These are phyloP conservation scores for Vigna reflexopilosa DNA, from an alignment of 306 rosid genomes.

Conservation along the genomic window DNA sequence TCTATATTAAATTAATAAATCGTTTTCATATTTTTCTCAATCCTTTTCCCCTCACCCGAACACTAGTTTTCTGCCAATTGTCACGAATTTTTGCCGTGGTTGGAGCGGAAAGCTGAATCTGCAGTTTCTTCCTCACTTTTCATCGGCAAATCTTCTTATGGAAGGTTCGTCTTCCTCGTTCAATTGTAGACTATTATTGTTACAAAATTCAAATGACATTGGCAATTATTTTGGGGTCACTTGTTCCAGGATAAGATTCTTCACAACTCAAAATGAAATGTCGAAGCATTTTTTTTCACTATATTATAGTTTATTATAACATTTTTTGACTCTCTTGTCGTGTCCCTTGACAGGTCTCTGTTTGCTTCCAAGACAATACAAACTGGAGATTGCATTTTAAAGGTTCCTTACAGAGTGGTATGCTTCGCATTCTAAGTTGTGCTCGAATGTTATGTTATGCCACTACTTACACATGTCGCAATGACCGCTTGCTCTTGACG, in stretches of 20 bases:
- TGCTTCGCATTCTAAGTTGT: slow-evolving; percentile 9
- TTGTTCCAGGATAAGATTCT: slow-evolving; percentile 14
- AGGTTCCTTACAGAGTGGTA: slow-evolving; percentile 82
- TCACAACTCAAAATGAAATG: background rate
- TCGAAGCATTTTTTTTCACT: background rate
- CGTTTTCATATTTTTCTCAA: background rate
- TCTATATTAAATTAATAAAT: background rate
- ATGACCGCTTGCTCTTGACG: slow-evolving; percentile 9
- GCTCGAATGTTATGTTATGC: background rate
- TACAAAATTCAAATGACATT: background rate
- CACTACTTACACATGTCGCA: background rate
- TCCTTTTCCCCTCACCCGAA: background rate
- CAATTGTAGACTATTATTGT: background rate
- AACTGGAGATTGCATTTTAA: slow-evolving; percentile 68
- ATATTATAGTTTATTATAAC: background rate
- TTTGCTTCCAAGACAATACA: slow-evolving; percentile 68
- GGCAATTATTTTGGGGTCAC: background rate
- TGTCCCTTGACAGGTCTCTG: slow-evolving; percentile 53
- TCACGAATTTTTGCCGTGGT: slow-evolving; percentile 69
- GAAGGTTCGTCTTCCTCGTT: slow-evolving; percentile 48
- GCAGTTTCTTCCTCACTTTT: slow-evolving; percentile 67
- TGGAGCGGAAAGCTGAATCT: slow-evolving; percentile 63
- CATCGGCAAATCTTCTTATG: slow-evolving; percentile 60
- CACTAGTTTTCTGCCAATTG: slow-evolving; percentile 32
- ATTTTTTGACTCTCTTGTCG: background rate